phyloP scores from a whole-genome alignment of 495 filamentous ascomycete genomes.

The Neurospora sp. region DNA sequence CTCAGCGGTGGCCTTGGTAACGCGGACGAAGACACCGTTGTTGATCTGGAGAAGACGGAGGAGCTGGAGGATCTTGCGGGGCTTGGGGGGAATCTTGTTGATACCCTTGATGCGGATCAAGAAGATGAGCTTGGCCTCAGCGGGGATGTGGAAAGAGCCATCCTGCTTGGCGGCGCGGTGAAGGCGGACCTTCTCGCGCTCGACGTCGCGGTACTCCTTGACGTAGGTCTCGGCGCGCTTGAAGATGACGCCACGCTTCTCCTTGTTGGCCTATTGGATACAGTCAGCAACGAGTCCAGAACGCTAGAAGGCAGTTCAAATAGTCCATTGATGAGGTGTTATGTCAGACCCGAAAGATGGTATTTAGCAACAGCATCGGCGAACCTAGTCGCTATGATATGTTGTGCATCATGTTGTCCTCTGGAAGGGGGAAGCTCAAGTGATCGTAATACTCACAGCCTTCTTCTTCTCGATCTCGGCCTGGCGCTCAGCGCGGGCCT shows the following conservation, averaged over 20 bases:
- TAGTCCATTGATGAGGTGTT: conserved; percentile 18
- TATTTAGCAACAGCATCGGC: conserved; percentile 95
- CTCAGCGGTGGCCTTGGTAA: conserved; percentile 96
- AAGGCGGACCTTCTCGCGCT: conserved; percentile 97
- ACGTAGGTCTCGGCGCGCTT: conserved; percentile 99
- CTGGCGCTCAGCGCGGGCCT: conserved; percentile 78
- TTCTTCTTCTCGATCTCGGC: conserved; percentile 77
- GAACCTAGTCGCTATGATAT: conserved; percentile 78
- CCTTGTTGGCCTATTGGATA: conserved; percentile 69
- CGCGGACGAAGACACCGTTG: conserved; percentile 95
- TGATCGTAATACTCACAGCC: conserved; percentile 55
- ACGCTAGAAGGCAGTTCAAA: conserved; percentile 5
- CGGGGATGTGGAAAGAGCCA: conserved; percentile 85
- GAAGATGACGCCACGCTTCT: conserved; percentile 96
- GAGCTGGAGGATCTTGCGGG: conserved; percentile 98
- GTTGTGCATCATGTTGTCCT: conserved; percentile 49
- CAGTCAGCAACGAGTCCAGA: conserved; percentile 29
- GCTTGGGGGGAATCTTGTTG: conserved; percentile 99
- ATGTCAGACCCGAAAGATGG: conserved; percentile 99
- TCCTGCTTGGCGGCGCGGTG: conserved; percentile 78
- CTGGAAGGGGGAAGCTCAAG: conserved; percentile 17
- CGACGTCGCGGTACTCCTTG: conserved; percentile 94
- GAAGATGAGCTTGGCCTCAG: conserved; percentile 95
- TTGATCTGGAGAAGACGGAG: conserved; percentile 99
- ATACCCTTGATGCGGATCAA: conserved; percentile 99